These are phyloP conservation scores for Pseudonectria buxi DNA, from an alignment of 2,329 filamentous ascomycete species.

Conservation along the genomic window DNA sequence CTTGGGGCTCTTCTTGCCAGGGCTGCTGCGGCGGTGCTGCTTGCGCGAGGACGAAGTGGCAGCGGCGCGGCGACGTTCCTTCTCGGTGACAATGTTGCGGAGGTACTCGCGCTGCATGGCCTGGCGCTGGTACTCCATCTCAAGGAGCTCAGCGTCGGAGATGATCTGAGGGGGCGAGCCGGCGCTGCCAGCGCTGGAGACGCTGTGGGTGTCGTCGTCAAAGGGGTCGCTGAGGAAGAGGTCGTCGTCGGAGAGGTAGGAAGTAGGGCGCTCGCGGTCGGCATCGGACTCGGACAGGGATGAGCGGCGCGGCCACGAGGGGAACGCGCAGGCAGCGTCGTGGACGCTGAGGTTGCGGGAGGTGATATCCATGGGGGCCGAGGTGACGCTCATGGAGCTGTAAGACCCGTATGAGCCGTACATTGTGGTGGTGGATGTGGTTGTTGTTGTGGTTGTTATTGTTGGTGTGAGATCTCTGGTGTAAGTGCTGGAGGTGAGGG, in stretches of 20 bases:
- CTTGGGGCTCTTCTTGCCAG: conserved; percentile 44
- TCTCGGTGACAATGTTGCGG: conserved; percentile 44
- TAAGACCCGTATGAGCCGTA: conserved; percentile 45
- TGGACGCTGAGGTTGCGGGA: conserved; percentile 33
- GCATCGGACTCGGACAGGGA: conserved; percentile 40
- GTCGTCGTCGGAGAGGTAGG: conserved; percentile 58
- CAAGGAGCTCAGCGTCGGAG: conserved; percentile 42
- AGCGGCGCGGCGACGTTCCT: conserved; percentile 43
- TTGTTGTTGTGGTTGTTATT: conserved; percentile 12
- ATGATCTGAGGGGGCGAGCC: conserved; percentile 32
- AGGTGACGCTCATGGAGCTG: conserved; percentile 39
- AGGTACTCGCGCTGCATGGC: conserved; percentile 47
- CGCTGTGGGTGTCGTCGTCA: conserved; percentile 44
- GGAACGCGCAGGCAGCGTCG: conserved; percentile 47
- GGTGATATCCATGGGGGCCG: conserved; percentile 41
- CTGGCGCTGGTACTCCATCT: conserved; percentile 44
- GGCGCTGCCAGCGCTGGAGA: conserved; percentile 38
- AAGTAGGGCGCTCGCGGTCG: conserved; percentile 41
- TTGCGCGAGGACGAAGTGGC: conserved; percentile 21
- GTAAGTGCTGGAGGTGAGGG: conserved; percentile 9
- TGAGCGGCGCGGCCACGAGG: conserved; percentile 51
- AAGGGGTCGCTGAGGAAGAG: conserved; percentile 47
- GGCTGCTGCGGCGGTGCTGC: conserved; percentile 29
- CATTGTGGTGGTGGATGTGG: conserved; percentile 30
- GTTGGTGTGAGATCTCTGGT: conserved; percentile 13